These are phyloP conservation scores for Zasmidium angulare DNA, from an alignment of 2,329 filamentous ascomycete genomes.

Conservation along the genomic window DNA sequence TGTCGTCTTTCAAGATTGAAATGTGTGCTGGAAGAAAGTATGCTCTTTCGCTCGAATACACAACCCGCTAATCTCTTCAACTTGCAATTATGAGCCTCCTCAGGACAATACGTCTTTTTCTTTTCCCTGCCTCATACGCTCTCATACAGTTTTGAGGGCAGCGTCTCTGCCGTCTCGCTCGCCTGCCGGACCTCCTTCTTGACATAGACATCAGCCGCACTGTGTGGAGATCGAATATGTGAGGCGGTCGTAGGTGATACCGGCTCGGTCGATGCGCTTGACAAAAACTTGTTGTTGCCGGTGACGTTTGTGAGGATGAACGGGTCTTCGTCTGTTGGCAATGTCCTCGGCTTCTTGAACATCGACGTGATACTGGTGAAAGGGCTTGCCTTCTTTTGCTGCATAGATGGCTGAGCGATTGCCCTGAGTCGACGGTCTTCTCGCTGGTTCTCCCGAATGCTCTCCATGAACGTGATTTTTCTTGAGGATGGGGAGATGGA, in stretches of 20 bases:
- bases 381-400: constrained; percentile 6
- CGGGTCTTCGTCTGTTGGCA: constrained; percentile 9
- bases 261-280: constrained; percentile 16
- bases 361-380: constrained; percentile 7
- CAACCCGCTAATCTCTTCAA: too few species aligned
- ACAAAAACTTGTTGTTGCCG: constrained; percentile 7
- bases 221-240: constrained; percentile 14
- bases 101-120: background rate
- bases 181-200: constrained; percentile 29
- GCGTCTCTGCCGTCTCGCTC: constrained; percentile 25
- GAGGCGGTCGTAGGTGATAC: constrained; percentile 16
- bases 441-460: constrained; percentile 17
- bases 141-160: constrained; percentile 15
- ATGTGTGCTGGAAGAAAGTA: too few species aligned
- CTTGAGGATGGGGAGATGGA: constrained; percentile 21
- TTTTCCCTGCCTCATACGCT: constrained; percentile 2
- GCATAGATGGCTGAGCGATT: background rate
- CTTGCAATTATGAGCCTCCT: background rate
- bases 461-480: constrained; percentile 23
- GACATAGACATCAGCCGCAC: constrained; percentile 24
- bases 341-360: constrained; percentile 10
- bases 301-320: constrained; percentile 15
- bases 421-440: constrained; percentile 2
- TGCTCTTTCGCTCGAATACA: too few species aligned
- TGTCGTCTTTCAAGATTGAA: too few species aligned